Conservation (phyloP, 176 grass and related monocot species). For the Eragrostis curvula region DNA sequence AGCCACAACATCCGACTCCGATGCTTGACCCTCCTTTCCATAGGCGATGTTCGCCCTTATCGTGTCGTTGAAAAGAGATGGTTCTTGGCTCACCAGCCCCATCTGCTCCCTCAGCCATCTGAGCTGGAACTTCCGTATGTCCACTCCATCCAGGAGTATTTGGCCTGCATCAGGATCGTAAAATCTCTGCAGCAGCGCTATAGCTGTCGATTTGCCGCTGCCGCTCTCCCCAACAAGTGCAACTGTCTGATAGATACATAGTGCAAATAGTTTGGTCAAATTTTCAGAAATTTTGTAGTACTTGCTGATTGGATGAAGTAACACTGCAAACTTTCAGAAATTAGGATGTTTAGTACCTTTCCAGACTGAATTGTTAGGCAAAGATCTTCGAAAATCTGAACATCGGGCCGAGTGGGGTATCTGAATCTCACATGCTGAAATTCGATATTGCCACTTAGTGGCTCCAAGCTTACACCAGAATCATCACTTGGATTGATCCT, state of each 20-base stretch:
- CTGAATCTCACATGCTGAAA: slow-evolving; percentile 77
- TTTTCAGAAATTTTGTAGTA: background rate
- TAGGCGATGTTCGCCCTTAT: slow-evolving; percentile 74
- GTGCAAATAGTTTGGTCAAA: slow-evolving; percentile 15
- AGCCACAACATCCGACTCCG: slow-evolving; percentile 54
- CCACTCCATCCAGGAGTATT: slow-evolving; percentile 65
- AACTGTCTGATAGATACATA: slow-evolving; percentile 49
- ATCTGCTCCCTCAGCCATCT: slow-evolving; percentile 81
- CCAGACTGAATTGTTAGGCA: slow-evolving; percentile 72
- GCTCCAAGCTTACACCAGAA: slow-evolving; percentile 55
- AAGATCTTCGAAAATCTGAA: slow-evolving; percentile 80
- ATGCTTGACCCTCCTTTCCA: slow-evolving; percentile 59
- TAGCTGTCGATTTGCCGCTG: slow-evolving; percentile 68
- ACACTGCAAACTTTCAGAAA: background rate
- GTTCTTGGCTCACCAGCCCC: slow-evolving; percentile 79
- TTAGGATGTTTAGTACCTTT: slow-evolving; percentile 51
- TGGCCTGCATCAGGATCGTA: slow-evolving; percentile 60
- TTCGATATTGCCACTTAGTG: slow-evolving; percentile 69
- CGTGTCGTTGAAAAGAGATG: slow-evolving; percentile 67
- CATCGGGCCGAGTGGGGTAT: slow-evolving; percentile 70
- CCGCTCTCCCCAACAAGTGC: slow-evolving; percentile 79
- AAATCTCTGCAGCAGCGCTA: slow-evolving; percentile 68
- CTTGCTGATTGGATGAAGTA: background rate
- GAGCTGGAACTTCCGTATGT: slow-evolving; percentile 64
- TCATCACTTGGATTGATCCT: slow-evolving; percentile 75